Evolutionary conservation across 2,329 filamentous ascomycete species (phyloP).

Genomic region (Acrocalymma vagum): DNA sequence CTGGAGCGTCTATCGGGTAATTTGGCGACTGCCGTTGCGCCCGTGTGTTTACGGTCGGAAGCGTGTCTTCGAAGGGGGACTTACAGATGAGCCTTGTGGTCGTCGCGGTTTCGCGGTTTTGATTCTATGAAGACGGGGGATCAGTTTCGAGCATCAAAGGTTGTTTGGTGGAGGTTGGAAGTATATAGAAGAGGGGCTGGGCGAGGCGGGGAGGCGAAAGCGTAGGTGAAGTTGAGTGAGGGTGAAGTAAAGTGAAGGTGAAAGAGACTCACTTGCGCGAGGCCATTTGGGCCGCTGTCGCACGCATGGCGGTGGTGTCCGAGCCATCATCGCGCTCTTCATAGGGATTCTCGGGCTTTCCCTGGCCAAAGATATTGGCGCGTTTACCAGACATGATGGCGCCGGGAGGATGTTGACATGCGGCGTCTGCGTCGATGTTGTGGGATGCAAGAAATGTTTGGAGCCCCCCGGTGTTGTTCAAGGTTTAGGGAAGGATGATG

Average conservation of each 20-base stretch:
- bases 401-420: conserved; percentile 9
- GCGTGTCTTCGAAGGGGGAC: conserved; percentile 19
- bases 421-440: conserved; percentile 12
- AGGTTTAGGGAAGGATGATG: no score
- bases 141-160: conserved; percentile 22
- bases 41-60: conserved; percentile 7
- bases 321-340: conserved; percentile 40
- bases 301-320: conserved; percentile 57
- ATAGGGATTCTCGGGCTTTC: conserved; percentile 35
- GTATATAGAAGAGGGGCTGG: conserved; percentile 6
- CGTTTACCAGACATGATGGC: conserved; percentile 41
- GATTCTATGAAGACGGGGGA: conserved; percentile 30
- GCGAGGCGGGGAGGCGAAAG: background rate
- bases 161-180: conserved; percentile 5
- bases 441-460: conserved; percentile 13
- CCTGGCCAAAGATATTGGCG: conserved; percentile 36
- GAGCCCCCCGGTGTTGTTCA: conserved; percentile 8
- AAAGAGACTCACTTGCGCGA: conserved; percentile 61
- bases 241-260: conserved; percentile 4
- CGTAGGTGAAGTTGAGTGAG: conserved; percentile 3
- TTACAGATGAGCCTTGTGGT: conserved; percentile 33
- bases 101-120: conserved; percentile 35
- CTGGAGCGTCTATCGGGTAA: conserved; percentile 12
- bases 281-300: conserved; percentile 64
- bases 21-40: conserved; percentile 10